phyloP scores from a whole-genome alignment of 169 alveolate species.

The Amoebophrya sp. region DNA sequence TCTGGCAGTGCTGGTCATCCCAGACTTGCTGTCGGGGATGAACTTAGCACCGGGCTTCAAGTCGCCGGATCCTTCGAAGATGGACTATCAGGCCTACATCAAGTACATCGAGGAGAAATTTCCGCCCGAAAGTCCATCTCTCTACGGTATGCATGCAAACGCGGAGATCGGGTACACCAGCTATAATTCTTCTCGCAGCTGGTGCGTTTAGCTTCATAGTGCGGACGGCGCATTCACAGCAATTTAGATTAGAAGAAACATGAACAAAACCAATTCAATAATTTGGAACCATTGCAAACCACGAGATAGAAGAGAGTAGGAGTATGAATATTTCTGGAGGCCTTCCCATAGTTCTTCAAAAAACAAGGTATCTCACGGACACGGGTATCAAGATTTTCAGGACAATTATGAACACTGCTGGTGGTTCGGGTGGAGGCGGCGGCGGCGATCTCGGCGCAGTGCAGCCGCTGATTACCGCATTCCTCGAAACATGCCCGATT shows the following conservation, averaged over 20 bases:
- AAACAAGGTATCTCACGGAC: conserved; percentile 51
- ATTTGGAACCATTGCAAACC: no score
- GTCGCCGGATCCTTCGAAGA: conserved; percentile 88
- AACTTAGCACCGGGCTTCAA: conserved; percentile 80
- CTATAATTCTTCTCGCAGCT: conserved; percentile 58
- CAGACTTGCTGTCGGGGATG: conserved; percentile 75
- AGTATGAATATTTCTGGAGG: no score
- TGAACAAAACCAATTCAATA: no score
- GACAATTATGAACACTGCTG: conserved; percentile 31
- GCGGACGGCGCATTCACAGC: no score
- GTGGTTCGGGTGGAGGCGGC: neutral
- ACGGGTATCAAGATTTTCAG: conserved; percentile 46
- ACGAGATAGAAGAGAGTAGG: no score
- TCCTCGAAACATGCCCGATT: neutral
- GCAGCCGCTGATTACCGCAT: neutral
- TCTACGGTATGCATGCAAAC: conserved; percentile 90
- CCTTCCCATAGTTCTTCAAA: no score
- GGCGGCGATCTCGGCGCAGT: neutral
- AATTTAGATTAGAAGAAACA: no score
- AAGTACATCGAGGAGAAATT: conserved; percentile 87
- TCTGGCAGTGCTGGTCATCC: conserved; percentile 73
- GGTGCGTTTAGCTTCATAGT: conserved; percentile 51
- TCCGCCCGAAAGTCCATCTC: conserved; percentile 77
- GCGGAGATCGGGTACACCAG: conserved; percentile 91
- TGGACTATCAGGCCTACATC: conserved; percentile 76